Base-by-base conservation (phyloP, 805 yeast species). In the Lachancea nothofagi region DNA sequence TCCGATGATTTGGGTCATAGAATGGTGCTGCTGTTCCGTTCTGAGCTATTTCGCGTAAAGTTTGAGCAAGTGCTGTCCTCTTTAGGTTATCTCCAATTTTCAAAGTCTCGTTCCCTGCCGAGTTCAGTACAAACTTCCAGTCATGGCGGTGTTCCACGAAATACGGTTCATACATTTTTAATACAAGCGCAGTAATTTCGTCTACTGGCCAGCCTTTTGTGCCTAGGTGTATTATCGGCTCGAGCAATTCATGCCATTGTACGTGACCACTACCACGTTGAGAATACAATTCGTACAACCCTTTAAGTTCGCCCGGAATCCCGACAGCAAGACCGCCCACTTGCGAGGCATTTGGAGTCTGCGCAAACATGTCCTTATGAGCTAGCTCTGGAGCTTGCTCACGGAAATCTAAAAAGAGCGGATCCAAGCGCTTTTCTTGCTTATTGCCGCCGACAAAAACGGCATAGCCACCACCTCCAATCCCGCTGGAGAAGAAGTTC, bases 401-500 rank as follows among this genome's bases (percentile, higher is more conserved):
- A 46, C 98, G 69, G 22, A 93, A 94, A 62, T 90, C 95, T 29
- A 89, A 76, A 21, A 80, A 69, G 2, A 81, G 47, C 1, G 81
- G 74, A 1, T 71, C 70, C 30, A 56, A 56, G 25, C 48, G 47
- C 27, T 59, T 53, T 6, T 29, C 29, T 12, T 32, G 19, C 7
- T 33, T 36, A 12, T 65, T 40, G 8, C 33, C 40, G 19, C 50
- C 44, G 2, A 59, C 47, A 38, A 42, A 47, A 1, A 78, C 72
- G 31, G 83, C 81, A 51, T 75, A 87, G 0, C 83, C 86, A 7
- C 98, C 97, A 4, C 97, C 97, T 6, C 97, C 96, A 30, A 90
- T 80, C 0, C 97, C 96, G 1, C 95, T 80, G 42, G 81, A 80
- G 65, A 82, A 86, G 46, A 87, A 79, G 55, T 85, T 84, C 17